These are phyloP conservation scores for Pseudevernia furfuracea DNA, from an alignment of 495 filamentous ascomycete genomes.

Conservation along the genomic window DNA sequence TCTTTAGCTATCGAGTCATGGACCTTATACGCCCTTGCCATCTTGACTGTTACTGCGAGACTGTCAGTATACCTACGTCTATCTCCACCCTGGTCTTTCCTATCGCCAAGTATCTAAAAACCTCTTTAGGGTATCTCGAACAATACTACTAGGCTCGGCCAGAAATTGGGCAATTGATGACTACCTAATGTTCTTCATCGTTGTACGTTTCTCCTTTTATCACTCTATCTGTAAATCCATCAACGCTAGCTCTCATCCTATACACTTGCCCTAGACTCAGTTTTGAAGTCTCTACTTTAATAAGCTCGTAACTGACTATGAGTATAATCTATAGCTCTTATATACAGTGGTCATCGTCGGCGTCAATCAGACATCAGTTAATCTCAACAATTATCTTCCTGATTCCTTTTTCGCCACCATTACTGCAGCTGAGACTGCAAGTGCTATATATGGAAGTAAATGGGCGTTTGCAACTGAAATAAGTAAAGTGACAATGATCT, in stretches of 20 bases:
- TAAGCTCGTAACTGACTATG: neutral
- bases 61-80: slow-evolving; percentile 10
- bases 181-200: slow-evolving; percentile 45
- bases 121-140: slow-evolving; percentile 27
- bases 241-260: neutral
- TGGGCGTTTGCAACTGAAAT: slow-evolving; percentile 45
- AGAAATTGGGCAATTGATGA: slow-evolving; percentile 46
- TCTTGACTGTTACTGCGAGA: slow-evolving; percentile 17
- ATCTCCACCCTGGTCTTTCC: neutral
- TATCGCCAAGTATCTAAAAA: neutral
- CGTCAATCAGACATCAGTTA: slow-evolving; percentile 44
- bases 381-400: slow-evolving; percentile 49
- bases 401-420: slow-evolving; percentile 38
- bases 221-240: no score
- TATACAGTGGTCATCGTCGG: slow-evolving; percentile 44
- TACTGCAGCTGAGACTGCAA: slow-evolving; percentile 38
- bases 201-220: no score
- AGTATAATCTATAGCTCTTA: neutral
- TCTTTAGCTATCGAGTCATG: slow-evolving; percentile 24
- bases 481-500: slow-evolving; percentile 38
- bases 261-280: neutral
- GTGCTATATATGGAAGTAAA: slow-evolving; percentile 48
- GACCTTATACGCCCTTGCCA: slow-evolving; percentile 18
- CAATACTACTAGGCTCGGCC: slow-evolving; percentile 38
- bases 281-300: neutral